Evolutionary conservation across 108 stramenopile genomes (phyloP).

Genomic region (Bacterosira constricta): DNA sequence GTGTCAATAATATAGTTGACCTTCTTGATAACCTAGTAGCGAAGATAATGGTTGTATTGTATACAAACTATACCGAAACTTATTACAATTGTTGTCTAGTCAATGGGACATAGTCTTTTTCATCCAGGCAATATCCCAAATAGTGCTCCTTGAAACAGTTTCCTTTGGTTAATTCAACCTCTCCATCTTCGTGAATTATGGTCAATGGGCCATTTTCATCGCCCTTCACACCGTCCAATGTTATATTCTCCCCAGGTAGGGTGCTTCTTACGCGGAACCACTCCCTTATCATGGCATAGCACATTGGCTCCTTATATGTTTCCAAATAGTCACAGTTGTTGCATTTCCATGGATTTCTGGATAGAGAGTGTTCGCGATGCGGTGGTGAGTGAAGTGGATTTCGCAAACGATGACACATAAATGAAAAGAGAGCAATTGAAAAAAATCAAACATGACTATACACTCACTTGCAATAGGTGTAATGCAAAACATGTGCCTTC

Average conservation of each 20-base stretch:
- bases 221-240: neutral
- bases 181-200: slow-evolving; percentile 5
- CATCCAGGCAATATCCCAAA: slow-evolving; percentile 19
- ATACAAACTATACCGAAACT: no score
- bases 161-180: neutral
- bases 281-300: slow-evolving; percentile 14
- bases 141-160: slow-evolving; percentile 18
- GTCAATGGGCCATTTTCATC: neutral
- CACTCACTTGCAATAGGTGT: slow-evolving; percentile 60
- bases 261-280: slow-evolving; percentile 25
- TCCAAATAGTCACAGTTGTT: slow-evolving; percentile 10
- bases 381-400: no score
- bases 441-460: no score
- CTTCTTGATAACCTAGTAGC: neutral
- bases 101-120: neutral
- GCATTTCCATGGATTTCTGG: slow-evolving; percentile 57
- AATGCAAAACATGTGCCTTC: slow-evolving; percentile 37
- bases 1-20: neutral
- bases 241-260: slow-evolving; percentile 6
- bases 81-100: no score
- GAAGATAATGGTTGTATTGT: neutral
- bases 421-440: no score
- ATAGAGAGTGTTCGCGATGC: no score
- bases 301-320: slow-evolving; percentile 23
- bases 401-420: no score